A percentile compares a stretch with the other conserved stretches of the same genome.
Evolutionary conservation across 1,284 basidiomycete species (phyloP).

Genomic region (Grifola frondosa): DNA sequence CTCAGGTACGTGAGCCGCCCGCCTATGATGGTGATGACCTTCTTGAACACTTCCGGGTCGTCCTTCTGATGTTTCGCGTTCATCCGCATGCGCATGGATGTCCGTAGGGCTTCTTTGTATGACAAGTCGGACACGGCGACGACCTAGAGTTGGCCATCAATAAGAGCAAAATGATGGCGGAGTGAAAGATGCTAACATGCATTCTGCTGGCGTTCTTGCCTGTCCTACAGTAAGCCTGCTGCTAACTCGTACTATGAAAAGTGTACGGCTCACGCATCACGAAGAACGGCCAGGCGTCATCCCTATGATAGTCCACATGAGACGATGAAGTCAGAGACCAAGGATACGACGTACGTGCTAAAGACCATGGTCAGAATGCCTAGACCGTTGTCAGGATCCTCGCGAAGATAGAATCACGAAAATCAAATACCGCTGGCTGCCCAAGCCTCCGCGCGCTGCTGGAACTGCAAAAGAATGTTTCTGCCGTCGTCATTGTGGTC

Average conservation of each 20-base stretch:
- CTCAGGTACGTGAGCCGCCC: constrained; percentile 78
- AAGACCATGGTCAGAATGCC: constrained; percentile 81
- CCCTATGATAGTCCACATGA: constrained; percentile 37
- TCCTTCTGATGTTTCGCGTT: constrained; percentile 21
- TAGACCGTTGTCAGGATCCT: constrained; percentile 25
- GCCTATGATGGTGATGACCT: constrained; percentile 65
- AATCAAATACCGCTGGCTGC: constrained; percentile 61
- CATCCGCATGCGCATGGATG: constrained; percentile 56
- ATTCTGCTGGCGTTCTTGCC: constrained; percentile 73
- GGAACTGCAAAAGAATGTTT: constrained; percentile 77
- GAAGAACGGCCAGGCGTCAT: constrained; percentile 80
- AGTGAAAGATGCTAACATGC: constrained; percentile 45
- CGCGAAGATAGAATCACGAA: background rate
- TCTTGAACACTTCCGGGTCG: constrained; percentile 39
- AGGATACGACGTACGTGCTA: constrained; percentile 53
- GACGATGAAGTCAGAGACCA: background rate
- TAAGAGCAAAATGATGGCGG: background rate
- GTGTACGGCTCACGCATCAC: constrained; percentile 55
- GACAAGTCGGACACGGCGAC: constrained; percentile 74
- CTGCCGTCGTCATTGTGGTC: constrained; percentile 78
- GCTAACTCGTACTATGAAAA: constrained; percentile 1
- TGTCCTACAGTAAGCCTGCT: constrained; percentile 28
- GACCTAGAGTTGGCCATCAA: constrained; percentile 41
- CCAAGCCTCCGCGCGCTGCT: constrained; percentile 85
- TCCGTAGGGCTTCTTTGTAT: constrained; percentile 58